These are phyloP conservation scores for Tuber borchii DNA, from an alignment of 495 filamentous ascomycete species.

Conservation along the genomic window DNA sequence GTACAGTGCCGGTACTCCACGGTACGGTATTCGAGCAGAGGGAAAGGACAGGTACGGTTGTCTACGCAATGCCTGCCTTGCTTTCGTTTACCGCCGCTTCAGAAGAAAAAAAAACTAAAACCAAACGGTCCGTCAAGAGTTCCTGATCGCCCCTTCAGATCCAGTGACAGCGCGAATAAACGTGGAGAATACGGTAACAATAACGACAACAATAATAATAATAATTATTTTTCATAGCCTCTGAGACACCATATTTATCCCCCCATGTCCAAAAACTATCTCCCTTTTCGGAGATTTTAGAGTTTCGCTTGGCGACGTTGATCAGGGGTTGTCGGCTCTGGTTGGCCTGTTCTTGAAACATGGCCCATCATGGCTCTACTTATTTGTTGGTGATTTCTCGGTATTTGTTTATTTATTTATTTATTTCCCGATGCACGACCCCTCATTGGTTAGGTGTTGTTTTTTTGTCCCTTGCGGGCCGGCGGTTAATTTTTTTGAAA, in stretches of 20 bases:
- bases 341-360: neutral
- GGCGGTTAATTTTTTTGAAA: neutral
- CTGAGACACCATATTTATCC: neutral
- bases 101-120: constrained; percentile 1
- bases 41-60: too few relatives aligned
- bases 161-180: neutral
- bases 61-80: neutral
- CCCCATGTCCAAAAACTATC: neutral
- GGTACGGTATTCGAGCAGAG: too few relatives aligned
- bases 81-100: neutral
- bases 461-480: neutral
- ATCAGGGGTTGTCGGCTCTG: neutral
- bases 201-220: neutral
- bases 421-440: neutral
- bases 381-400: neutral
- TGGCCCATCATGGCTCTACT: neutral
- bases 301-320: neutral
- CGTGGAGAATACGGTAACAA: neutral
- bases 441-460: neutral
- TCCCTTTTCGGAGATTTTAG: constrained; percentile 2
- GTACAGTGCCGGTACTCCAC: too few relatives aligned
- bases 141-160: neutral
- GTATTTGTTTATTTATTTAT: neutral
- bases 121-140: neutral
- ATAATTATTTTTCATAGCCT: neutral